Conservation (phyloP, 306 rosid genomes). For the Vigna angularis region DNA sequence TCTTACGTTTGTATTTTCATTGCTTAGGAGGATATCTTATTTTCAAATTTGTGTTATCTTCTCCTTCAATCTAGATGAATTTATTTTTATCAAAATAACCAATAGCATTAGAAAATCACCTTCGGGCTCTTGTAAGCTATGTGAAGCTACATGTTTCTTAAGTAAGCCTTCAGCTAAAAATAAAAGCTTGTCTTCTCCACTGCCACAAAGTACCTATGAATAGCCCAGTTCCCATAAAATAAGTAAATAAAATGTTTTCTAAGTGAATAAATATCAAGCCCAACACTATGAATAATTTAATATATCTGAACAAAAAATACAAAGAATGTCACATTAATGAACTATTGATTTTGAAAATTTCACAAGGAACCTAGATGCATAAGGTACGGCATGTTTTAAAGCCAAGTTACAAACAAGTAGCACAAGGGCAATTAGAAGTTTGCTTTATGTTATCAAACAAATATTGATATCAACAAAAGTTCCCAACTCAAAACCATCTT, state of each 20-base stretch:
- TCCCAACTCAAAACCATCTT: constrained; percentile 15
- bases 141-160: constrained; percentile 91
- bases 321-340: constrained; percentile 19
- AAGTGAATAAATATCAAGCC: constrained; percentile 12
- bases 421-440: constrained; percentile 1
- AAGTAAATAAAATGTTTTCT: constrained; percentile 33
- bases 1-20: too few species aligned
- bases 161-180: constrained; percentile 93
- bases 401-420: constrained; percentile 9
- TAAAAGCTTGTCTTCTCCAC: constrained; percentile 89
- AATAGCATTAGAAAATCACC: constrained; percentile 54
- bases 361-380: constrained; percentile 13
- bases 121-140: constrained; percentile 95
- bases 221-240: constrained; percentile 46
- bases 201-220: constrained; percentile 76
- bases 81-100: constrained; percentile 13
- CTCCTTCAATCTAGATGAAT: constrained; percentile 5
- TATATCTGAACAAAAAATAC: constrained; percentile 8
- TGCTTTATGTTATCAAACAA: constrained; percentile 5
- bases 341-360: constrained; percentile 14
- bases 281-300: constrained; percentile 13
- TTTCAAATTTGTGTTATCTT: not conserved
- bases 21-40: too few species aligned
- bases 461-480: constrained; percentile 23
- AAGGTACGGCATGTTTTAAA: constrained; percentile 23